These are phyloP conservation scores for Podila epicladia DNA, from an alignment of 192 early-diverging fungal genomes.

Conservation along the genomic window DNA sequence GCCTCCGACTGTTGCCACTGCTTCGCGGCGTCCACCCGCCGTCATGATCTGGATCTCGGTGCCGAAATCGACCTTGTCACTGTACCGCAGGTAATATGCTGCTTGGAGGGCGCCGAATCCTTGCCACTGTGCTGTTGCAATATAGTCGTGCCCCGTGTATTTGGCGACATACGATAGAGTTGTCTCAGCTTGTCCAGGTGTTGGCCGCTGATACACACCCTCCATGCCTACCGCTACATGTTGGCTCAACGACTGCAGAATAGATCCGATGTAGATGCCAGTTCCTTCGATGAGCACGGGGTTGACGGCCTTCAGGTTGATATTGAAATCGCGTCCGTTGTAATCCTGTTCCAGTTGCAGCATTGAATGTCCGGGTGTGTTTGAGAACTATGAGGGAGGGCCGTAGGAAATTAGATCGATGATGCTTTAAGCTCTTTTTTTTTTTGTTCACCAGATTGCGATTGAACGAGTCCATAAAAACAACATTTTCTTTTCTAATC, in stretches of 20 bases:
- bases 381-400: slow-evolving; percentile 57
- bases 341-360: slow-evolving; percentile 94
- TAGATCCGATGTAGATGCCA: slow-evolving; percentile 88
- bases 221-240: slow-evolving; percentile 88
- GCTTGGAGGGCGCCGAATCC: slow-evolving; percentile 76
- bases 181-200: slow-evolving; percentile 82
- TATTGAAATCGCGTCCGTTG: slow-evolving; percentile 85
- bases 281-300: slow-evolving; percentile 90
- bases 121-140: slow-evolving; percentile 75
- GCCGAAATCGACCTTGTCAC: slow-evolving; percentile 93
- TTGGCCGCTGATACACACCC: slow-evolving; percentile 84
- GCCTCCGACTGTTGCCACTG: slow-evolving; percentile 92
- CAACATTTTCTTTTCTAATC: too few relatives aligned
- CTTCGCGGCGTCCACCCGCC: slow-evolving; percentile 81
- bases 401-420: not conserved
- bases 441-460: not conserved
- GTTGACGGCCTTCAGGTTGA: slow-evolving; percentile 95
- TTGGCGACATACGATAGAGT: slow-evolving; percentile 77
- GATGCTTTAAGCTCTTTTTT: not conserved
- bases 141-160: slow-evolving; percentile 74
- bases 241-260: slow-evolving; percentile 89
- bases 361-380: slow-evolving; percentile 86
- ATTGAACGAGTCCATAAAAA: too few relatives aligned
- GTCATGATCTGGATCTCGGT: slow-evolving; percentile 88
- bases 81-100: slow-evolving; percentile 90